Evolutionary conservation across 805 yeast species (phyloP), one percentile per base, ranked within the genome.

Genomic region (Monosporozyma solicola): DNA sequence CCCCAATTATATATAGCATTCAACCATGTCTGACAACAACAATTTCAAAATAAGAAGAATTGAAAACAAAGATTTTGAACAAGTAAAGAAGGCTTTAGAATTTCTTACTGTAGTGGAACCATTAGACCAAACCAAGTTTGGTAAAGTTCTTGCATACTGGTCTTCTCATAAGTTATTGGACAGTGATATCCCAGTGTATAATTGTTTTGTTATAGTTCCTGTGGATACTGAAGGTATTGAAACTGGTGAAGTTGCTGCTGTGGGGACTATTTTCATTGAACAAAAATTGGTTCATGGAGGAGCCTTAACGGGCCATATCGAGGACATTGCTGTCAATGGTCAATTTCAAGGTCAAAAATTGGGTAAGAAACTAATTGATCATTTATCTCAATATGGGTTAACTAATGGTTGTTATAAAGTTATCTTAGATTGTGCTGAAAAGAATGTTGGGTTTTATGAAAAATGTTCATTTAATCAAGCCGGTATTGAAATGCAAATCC

Each of bases 251-350:
- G 80, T 90, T 10, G 95, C 87, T 0, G 97, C 95, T 3, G 81
- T 90, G 0, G 98, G 98, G 0, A 82, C 85, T 66, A 71, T 92
- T 13, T 62, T 94, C 10, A 73, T 94, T 7, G 99, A 92, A 67
- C 77, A 77, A 49, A 92, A 92, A 68, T 71, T 85, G 57, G 89
- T 94, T 57, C 99, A 92, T 69, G 80, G 73, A 41, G 82, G 94
- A 66, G 95, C 96, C 0, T 69, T 77, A 51, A 95, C 88, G 4
- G 98, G 98, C 1, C 98, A 92, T 71, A 85, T 92, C 57, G 99
- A 92, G 64, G 99, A 92, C 66, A 92, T 92, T 55, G 85, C 97
- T 0, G 95, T 92, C 3, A 75, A 82, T 20, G 65, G 67, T 32
- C 71, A 75, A 20, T 87, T 87, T 65, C 97, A 91, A 64, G 99